Conservation (phyloP, 176 grass and related monocot species). For the Phoenix roebelenii region DNA sequence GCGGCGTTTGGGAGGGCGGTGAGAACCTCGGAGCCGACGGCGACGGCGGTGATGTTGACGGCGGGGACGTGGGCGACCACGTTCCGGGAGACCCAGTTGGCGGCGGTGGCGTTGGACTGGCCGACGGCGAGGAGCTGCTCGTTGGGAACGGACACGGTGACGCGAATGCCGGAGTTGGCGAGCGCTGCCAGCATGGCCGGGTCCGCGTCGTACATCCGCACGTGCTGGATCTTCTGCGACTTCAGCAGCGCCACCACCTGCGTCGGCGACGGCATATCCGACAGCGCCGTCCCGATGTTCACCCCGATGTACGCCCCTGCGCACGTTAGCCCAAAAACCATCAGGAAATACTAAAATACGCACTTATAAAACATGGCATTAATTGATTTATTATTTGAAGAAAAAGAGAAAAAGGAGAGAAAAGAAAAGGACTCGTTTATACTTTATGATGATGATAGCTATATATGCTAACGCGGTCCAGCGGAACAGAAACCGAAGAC, state of each 20-base stretch:
- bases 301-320: conserved; percentile 84
- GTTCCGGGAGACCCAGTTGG: conserved; percentile 69
- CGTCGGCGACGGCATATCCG: conserved; percentile 56
- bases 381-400: too few species aligned
- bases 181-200: conserved; percentile 69
- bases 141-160: conserved; percentile 81
- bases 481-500: too few species aligned
- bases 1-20: conserved; percentile 63
- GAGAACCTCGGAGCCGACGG: conserved; percentile 83
- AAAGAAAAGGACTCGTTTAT: too few species aligned
- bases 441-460: too few species aligned
- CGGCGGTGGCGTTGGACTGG: conserved; percentile 82
- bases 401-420: too few species aligned
- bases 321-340: not conserved
- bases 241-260: conserved; percentile 77
- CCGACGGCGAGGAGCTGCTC: conserved; percentile 91
- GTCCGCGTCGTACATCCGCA: conserved; percentile 76
- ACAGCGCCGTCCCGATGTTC: conserved; percentile 81
- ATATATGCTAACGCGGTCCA: too few species aligned
- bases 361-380: too few species aligned
- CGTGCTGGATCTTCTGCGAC: conserved; percentile 69
- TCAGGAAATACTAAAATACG: not conserved
- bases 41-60: conserved; percentile 88
- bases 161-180: conserved; percentile 68
- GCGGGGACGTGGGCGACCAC: conserved; percentile 65